These are phyloP conservation scores for Daedaleopsis nitida DNA, from an alignment of 768 basidiomycete genomes.

Conservation along the genomic window DNA sequence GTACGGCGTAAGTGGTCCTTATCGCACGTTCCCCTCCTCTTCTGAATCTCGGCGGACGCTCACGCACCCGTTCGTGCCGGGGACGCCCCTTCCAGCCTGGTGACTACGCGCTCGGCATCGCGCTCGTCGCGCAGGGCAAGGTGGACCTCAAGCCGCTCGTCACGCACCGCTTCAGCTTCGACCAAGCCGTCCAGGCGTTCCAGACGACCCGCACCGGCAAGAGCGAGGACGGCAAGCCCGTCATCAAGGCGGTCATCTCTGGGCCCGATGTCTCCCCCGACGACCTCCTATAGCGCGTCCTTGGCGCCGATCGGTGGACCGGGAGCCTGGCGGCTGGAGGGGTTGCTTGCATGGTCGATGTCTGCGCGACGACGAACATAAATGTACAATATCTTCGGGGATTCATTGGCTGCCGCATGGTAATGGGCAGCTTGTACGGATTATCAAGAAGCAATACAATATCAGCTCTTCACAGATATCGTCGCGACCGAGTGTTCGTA, in stretches of 20 bases:
- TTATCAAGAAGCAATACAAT: neutral
- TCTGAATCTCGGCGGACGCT: neutral
- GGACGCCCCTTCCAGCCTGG: conserved; percentile 66
- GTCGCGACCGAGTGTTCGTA: too few relatives aligned
- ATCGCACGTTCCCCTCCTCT: neutral
- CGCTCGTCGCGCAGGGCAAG: conserved; percentile 78
- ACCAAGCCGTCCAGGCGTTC: conserved; percentile 80
- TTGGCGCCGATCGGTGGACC: neutral
- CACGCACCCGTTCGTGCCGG: neutral
- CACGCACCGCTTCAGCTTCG: conserved; percentile 85
- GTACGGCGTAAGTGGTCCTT: conserved; percentile 58
- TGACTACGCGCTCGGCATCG: conserved; percentile 83
- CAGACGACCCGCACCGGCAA: conserved; percentile 77
- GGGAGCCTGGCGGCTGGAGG: neutral
- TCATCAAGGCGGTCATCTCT: conserved; percentile 89
- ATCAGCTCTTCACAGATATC: neutral
- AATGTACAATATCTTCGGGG: conserved; percentile 16
- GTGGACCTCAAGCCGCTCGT: conserved; percentile 88
- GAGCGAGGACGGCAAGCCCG: conserved; percentile 81
- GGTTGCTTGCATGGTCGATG: neutral
- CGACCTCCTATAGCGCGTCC: conserved; percentile 24
- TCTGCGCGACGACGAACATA: neutral
- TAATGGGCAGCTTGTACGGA: conserved; percentile 17
- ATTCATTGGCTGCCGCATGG: conserved; percentile 8
- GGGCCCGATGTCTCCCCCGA: conserved; percentile 65